Evolutionary conservation across 208 protist species (phyloP).

Genomic region (Wallacemonas sp.): DNA sequence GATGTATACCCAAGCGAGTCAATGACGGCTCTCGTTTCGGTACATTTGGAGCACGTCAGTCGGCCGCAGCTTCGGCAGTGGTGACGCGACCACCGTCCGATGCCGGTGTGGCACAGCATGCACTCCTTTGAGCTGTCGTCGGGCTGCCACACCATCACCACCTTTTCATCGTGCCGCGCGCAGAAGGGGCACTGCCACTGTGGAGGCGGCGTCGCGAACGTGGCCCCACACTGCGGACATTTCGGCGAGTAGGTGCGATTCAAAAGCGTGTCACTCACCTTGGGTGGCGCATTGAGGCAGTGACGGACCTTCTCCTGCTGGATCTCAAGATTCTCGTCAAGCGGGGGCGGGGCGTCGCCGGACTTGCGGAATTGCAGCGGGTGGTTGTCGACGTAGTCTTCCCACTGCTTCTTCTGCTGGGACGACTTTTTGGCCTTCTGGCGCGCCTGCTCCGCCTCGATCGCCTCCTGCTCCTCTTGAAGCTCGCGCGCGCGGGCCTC

Average conservation of each 20-base stretch:
- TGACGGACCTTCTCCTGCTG: constrained; percentile 63
- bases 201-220: constrained; percentile 55
- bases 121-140: constrained; percentile 58
- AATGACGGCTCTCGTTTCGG: constrained; percentile 51
- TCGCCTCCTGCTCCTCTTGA: constrained; percentile 63
- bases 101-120: constrained; percentile 57
- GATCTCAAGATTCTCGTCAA: constrained; percentile 36
- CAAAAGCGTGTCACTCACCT: constrained; percentile 40
- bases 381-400: constrained; percentile 72
- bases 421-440: constrained; percentile 32
- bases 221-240: constrained; percentile 58
- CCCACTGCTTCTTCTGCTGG: constrained; percentile 73
- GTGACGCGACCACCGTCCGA: constrained; percentile 82
- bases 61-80: constrained; percentile 88
- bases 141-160: constrained; percentile 83
- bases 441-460: constrained; percentile 45
- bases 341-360: neutral
- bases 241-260: constrained; percentile 72
- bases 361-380: constrained; percentile 59
- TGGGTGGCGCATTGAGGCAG: constrained; percentile 54
- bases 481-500: constrained; percentile 60
- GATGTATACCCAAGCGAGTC: constrained; percentile 57
- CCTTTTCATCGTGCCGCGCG: constrained; percentile 23
- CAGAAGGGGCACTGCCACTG: constrained; percentile 83
- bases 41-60: constrained; percentile 71